phyloP scores from a whole-genome alignment of 768 basidiomycete species.

The Hypholoma fasciculare region DNA sequence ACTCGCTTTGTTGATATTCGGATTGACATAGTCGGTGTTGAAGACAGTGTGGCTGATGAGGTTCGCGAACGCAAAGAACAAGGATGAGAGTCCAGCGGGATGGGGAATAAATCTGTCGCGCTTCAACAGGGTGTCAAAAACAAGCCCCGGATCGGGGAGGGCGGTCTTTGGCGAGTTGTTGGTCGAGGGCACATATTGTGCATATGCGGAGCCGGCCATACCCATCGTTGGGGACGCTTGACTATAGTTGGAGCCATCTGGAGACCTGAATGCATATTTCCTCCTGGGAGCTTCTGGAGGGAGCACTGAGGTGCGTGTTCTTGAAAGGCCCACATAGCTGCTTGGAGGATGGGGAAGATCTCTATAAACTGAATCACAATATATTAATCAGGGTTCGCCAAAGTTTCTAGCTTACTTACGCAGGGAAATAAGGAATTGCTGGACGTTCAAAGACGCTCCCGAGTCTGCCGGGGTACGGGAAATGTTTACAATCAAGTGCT shows the following conservation, averaged over 20 bases:
- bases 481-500: no score
- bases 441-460: no score
- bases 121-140: slow-evolving; percentile 66
- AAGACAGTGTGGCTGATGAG: slow-evolving; percentile 63
- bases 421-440: no score
- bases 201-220: slow-evolving; percentile 50
- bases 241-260: slow-evolving; percentile 37
- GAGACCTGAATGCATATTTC: slow-evolving; percentile 34
- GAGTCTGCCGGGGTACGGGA: no score
- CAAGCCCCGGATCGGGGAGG: slow-evolving; percentile 55
- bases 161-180: slow-evolving; percentile 36
- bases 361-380: no score
- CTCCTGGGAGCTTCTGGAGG: no score
- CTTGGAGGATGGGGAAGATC: no score
- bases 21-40: slow-evolving; percentile 43
- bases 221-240: slow-evolving; percentile 45
- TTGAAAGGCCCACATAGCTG: no score
- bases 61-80: slow-evolving; percentile 51
- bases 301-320: no score
- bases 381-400: no score
- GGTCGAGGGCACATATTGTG: slow-evolving; percentile 48
- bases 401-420: no score
- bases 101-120: slow-evolving; percentile 6
- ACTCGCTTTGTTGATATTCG: slow-evolving; percentile 49
- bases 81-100: not conserved